A percentile compares a stretch with the other conserved stretches of the same genome.
phyloP scores from a whole-genome alignment of 768 basidiomycete genomes.

The Auricularia cornea region DNA sequence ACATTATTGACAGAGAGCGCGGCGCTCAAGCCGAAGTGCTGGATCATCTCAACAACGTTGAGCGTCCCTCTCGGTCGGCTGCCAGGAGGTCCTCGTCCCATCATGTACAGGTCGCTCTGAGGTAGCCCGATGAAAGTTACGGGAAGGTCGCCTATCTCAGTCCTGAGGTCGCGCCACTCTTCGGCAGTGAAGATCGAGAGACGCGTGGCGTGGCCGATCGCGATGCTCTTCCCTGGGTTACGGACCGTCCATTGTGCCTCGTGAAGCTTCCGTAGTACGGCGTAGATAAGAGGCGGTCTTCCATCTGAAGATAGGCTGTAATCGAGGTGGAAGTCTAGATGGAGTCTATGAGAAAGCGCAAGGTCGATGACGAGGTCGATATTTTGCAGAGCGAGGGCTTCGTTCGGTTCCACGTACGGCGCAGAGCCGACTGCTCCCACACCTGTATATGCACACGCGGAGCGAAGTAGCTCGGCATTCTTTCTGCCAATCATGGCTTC shows the following conservation, averaged over 20 bases:
- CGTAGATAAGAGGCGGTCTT: constrained; percentile 44
- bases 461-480: constrained; percentile 38
- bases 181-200: constrained; percentile 40
- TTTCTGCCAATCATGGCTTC: constrained; percentile 45
- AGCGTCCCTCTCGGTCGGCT: constrained; percentile 42
- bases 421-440: constrained; percentile 54
- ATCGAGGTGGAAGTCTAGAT: constrained; percentile 61
- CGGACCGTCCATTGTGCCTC: constrained; percentile 19
- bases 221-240: constrained; percentile 32
- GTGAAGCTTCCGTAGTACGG: constrained; percentile 38
- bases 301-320: constrained; percentile 47
- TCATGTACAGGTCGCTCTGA: constrained; percentile 63
- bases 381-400: constrained; percentile 41
- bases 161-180: constrained; percentile 37
- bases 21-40: constrained; percentile 36
- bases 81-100: constrained; percentile 38
- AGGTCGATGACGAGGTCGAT: constrained; percentile 44
- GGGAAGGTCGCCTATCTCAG: constrained; percentile 35
- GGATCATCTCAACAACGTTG: constrained; percentile 38
- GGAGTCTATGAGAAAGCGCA: constrained; percentile 30
- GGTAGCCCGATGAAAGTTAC: constrained; percentile 50
- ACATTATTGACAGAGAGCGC: constrained; percentile 59
- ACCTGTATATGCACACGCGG: constrained; percentile 27
- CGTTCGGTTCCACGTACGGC: constrained; percentile 52
- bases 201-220: constrained; percentile 55